Evolutionary conservation across 305 asterid species (phyloP).

Genomic region (Fraxinus dipetala): DNA sequence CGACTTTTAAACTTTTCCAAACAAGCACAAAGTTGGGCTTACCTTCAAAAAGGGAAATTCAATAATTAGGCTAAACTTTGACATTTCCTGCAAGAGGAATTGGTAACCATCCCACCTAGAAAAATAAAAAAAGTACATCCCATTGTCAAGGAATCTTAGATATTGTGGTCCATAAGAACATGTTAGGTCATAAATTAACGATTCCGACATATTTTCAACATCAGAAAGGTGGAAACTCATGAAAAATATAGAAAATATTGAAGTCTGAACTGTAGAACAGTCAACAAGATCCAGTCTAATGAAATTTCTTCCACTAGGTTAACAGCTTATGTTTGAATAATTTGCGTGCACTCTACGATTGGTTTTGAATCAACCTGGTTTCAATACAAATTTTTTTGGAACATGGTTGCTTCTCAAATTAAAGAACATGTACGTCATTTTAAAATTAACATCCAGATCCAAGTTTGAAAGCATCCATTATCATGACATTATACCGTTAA

Average conservation of each 20-base stretch:
- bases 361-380: neutral
- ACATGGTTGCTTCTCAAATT: neutral
- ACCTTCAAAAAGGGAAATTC: neutral
- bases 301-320: neutral
- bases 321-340: neutral
- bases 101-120: constrained; percentile 14
- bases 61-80: neutral
- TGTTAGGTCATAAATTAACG: constrained; percentile 4
- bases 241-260: neutral
- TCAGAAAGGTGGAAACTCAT: neutral
- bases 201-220: neutral
- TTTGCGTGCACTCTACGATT: neutral
- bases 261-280: neutral
- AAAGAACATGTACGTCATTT: neutral
- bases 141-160: constrained; percentile 9
- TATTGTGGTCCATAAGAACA: neutral
- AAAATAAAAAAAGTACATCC: neutral
- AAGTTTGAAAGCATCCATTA: too few relatives aligned
- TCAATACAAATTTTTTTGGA: neutral
- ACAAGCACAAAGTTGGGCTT: neutral
- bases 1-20: neutral
- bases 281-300: neutral
- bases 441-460: too few relatives aligned
- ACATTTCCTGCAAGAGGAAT: constrained; percentile 14
- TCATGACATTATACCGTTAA: neutral